Conservation (phyloP, 805 yeast species). For the Candida lessepsii region DNA sequence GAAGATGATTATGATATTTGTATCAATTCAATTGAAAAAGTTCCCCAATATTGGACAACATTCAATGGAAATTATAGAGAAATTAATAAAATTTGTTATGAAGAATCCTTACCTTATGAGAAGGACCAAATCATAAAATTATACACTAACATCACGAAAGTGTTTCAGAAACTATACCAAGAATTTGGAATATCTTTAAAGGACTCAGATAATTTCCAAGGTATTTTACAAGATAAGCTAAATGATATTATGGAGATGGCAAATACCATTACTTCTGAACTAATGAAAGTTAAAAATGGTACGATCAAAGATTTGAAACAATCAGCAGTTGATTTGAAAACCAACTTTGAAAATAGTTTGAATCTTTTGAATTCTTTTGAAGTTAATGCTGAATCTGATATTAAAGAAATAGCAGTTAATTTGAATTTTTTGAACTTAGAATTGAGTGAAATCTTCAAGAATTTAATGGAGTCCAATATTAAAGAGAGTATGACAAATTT, state of each 20-base stretch:
- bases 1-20: slow-evolving; percentile 31
- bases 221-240: slow-evolving; percentile 14
- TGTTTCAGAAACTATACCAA: slow-evolving; percentile 13
- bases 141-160: slow-evolving; percentile 46
- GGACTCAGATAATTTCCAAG: slow-evolving; percentile 9
- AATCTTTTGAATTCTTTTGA: slow-evolving; percentile 6
- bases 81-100: slow-evolving; percentile 52
- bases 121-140: slow-evolving; percentile 48
- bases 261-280: not conserved
- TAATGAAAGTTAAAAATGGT: slow-evolving; percentile 7
- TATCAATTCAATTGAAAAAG: slow-evolving; percentile 37
- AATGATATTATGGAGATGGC: slow-evolving; percentile 8
- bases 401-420: slow-evolving; percentile 14
- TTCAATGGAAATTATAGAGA: slow-evolving; percentile 64
- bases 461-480: not conserved
- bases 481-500: not conserved
- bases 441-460: slow-evolving; percentile 1
- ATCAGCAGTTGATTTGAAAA: slow-evolving; percentile 8
- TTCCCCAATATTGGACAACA: slow-evolving; percentile 71
- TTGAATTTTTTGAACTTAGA: slow-evolving; percentile 11
- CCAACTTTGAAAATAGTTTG: slow-evolving; percentile 6
- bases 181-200: slow-evolving; percentile 4
- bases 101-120: slow-evolving; percentile 50
- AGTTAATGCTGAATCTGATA: slow-evolving; percentile 4
- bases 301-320: slow-evolving; percentile 10